Conservation (phyloP, 441 rosid species). For the Omphalea diandra region DNA sequence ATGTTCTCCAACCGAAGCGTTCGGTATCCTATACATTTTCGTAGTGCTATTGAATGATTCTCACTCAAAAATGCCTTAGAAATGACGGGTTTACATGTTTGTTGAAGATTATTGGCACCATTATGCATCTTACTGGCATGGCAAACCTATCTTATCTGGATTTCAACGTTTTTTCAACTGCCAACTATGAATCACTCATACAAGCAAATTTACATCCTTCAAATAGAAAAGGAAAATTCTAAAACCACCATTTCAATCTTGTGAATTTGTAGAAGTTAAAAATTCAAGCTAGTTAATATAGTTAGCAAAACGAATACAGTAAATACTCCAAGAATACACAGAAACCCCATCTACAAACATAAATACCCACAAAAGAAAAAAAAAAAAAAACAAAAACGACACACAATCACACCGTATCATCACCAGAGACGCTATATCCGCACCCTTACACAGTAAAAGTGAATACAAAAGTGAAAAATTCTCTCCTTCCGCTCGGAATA, state of each 20-base stretch:
- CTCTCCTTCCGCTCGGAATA: not conserved
- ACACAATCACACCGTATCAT: not conserved
- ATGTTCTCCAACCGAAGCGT: not conserved
- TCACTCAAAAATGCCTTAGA: too few species aligned
- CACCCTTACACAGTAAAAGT: not conserved
- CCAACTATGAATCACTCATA: not conserved
- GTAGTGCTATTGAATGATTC: too few species aligned
- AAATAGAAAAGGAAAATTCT: not conserved
- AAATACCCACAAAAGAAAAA: too few species aligned
- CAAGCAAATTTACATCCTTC: not conserved
- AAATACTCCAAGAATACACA: not conserved
- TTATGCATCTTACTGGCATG: too few species aligned
- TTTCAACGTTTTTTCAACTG: too few species aligned
- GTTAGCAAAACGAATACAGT: not conserved
- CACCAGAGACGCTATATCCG: not conserved
- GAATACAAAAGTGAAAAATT: not conserved
- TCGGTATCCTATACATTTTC: not conserved
- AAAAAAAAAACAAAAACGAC: not conserved
- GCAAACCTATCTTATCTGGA: too few species aligned
- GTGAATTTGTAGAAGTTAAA: too few species aligned
- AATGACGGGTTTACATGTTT: too few species aligned
- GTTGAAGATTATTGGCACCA: too few species aligned
- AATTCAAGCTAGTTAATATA: not conserved
- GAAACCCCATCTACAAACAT: slow-evolving; percentile 1
- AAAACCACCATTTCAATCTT: too few species aligned